These are phyloP conservation scores for Gnomoniopsis sp. DNA, from an alignment of 2,329 filamentous ascomycete species.

Conservation along the genomic window DNA sequence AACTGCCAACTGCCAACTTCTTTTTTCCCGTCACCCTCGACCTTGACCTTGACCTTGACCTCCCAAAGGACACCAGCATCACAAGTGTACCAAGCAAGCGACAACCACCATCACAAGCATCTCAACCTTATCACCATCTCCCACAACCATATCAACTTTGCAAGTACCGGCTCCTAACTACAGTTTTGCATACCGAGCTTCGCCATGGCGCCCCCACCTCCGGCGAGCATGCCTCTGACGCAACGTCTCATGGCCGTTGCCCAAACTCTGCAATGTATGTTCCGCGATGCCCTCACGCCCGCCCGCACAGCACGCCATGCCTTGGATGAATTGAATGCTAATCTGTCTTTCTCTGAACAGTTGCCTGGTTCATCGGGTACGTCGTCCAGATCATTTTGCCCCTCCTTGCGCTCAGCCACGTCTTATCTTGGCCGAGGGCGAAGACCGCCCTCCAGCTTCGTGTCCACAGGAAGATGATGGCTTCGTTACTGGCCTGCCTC, in stretches of 20 bases:
- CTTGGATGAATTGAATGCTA: slow-evolving; percentile 27
- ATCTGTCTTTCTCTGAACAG: slow-evolving; percentile 37
- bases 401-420: slow-evolving; percentile 14
- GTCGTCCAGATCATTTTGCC: slow-evolving; percentile 33
- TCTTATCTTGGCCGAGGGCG: slow-evolving; percentile 14
- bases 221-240: slow-evolving; percentile 64
- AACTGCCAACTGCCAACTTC: background rate
- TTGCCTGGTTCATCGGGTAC: slow-evolving; percentile 81
- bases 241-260: slow-evolving; percentile 76
- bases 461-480: background rate
- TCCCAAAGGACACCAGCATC: background rate
- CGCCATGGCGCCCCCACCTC: slow-evolving; percentile 70
- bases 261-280: slow-evolving; percentile 88
- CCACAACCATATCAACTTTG: background rate
- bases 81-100: background rate
- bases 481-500: background rate
- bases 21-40: slow-evolving; percentile 11
- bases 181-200: too few species aligned
- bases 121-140: background rate
- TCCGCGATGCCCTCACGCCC: slow-evolving; percentile 25
- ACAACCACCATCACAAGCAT: background rate
- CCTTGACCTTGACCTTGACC: background rate
- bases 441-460: slow-evolving; percentile 14
- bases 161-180: too few species aligned
- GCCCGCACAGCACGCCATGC: slow-evolving; percentile 20